Evolutionary conservation across 768 basidiomycete genomes (phyloP).

Genomic region (Hypsizygus marmoreus): DNA sequence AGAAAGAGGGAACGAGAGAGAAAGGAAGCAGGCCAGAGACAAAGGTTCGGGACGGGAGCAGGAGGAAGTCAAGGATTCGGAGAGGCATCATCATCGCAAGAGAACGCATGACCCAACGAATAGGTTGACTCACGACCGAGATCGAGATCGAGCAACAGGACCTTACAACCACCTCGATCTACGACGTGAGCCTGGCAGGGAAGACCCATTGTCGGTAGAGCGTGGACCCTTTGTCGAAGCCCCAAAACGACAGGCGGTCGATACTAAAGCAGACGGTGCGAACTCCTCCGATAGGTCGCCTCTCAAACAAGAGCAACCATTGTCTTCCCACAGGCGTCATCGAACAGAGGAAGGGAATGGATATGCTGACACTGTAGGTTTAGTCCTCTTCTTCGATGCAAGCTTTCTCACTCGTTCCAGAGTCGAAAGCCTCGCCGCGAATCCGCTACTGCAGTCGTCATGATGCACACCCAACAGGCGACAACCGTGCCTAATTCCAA

Average conservation of each 20-base stretch:
- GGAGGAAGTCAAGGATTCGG: conserved; percentile 17
- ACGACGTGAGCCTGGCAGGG: conserved; percentile 13
- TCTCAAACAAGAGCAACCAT: conserved; percentile 13
- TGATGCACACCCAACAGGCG: conserved; percentile 6
- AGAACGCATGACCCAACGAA: conserved; percentile 7
- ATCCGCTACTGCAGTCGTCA: not conserved
- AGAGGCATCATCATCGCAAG: conserved; percentile 16
- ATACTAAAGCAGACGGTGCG: conserved; percentile 27
- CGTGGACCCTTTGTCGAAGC: not conserved
- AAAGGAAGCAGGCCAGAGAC: conserved; percentile 24
- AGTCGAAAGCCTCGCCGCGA: conserved; percentile 11
- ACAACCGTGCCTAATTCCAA: conserved; percentile 5
- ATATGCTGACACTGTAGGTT: conserved; percentile 9
- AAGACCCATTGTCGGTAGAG: conserved; percentile 4
- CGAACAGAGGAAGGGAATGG: conserved; percentile 39
- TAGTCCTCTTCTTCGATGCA: conserved; percentile 5
- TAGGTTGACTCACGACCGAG: conserved; percentile 13
- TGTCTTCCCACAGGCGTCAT: conserved; percentile 31
- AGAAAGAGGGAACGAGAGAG: conserved; percentile 19
- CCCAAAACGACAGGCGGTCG: not conserved
- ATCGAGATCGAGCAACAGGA: conserved; percentile 14
- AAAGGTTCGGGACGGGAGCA: conserved; percentile 21
- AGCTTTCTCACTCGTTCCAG: conserved; percentile 1
- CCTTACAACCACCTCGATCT: conserved; percentile 15
- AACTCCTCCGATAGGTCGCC: conserved; percentile 36